Evolutionary conservation across 1,284 basidiomycete genomes (phyloP).

Genomic region (Ceratobasidium sp.): DNA sequence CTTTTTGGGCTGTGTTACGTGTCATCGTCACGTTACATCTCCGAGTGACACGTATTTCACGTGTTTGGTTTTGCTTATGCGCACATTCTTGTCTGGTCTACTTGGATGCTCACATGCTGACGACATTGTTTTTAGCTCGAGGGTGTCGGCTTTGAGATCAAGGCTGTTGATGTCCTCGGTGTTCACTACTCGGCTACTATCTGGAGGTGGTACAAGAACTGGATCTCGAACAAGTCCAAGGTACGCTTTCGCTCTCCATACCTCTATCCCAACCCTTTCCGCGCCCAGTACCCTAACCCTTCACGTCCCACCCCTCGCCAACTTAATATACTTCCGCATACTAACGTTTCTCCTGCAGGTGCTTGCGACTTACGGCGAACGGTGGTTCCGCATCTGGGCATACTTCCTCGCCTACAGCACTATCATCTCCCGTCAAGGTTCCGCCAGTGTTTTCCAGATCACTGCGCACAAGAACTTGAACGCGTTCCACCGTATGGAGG

Average conservation of each 20-base stretch:
- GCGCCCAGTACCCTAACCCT: too few species aligned
- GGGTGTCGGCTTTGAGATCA: slow-evolving; percentile 95
- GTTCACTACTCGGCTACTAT: slow-evolving; percentile 98
- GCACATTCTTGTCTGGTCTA: too few species aligned
- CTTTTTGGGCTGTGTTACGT: background rate
- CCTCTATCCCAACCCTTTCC: too few species aligned
- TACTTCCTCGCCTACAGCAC: slow-evolving; percentile 90
- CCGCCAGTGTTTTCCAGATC: slow-evolving; percentile 93
- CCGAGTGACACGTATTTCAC: background rate
- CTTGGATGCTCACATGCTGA: background rate
- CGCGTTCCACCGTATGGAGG: slow-evolving; percentile 89
- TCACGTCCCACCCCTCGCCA: slow-evolving; percentile 35
- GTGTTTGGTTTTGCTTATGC: background rate
- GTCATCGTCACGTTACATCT: background rate
- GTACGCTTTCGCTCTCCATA: slow-evolving; percentile 70
- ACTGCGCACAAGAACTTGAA: slow-evolving; percentile 98
- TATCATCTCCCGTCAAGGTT: slow-evolving; percentile 83
- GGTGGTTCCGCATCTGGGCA: slow-evolving; percentile 90
- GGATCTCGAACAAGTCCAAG: slow-evolving; percentile 90
- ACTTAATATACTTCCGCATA: too few species aligned
- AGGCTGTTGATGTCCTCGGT: slow-evolving; percentile 94
- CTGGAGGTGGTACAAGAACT: slow-evolving; percentile 96
- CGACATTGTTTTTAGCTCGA: slow-evolving; percentile 66
- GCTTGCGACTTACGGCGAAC: slow-evolving; percentile 45
- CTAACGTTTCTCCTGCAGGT: slow-evolving; percentile 22